Percentiles rank a stretch among this genome's conserved stretches.
phyloP scores from a whole-genome alignment of 1,284 basidiomycete genomes.

The Hortiboletus rubellus region DNA sequence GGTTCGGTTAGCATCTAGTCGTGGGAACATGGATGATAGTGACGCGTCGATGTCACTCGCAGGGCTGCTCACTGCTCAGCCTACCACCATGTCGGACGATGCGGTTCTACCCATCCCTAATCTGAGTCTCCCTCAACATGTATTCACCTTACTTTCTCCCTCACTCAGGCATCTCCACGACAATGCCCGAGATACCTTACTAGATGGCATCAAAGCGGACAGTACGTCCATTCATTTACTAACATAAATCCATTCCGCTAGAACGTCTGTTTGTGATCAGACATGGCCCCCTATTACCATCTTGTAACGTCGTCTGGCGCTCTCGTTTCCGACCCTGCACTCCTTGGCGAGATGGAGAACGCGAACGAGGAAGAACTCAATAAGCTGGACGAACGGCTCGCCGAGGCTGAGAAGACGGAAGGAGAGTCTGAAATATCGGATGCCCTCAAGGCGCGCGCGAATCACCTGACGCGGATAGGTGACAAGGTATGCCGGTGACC shows the following conservation, averaged over 20 bases:
- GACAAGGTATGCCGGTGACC: slow-evolving; percentile 66
- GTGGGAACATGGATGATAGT: slow-evolving; percentile 5
- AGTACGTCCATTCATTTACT: slow-evolving; percentile 49
- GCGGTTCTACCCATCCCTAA: slow-evolving; percentile 84
- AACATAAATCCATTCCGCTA: not conserved
- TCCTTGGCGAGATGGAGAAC: slow-evolving; percentile 72
- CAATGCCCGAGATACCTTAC: slow-evolving; percentile 62
- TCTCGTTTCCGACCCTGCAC: slow-evolving; percentile 52
- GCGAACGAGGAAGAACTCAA: slow-evolving; percentile 78
- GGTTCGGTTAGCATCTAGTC: not conserved
- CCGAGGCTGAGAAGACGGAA: slow-evolving; percentile 87
- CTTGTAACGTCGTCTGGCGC: slow-evolving; percentile 51
- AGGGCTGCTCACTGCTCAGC: too few relatives aligned
- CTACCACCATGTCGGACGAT: slow-evolving; percentile 74
- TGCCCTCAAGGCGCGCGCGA: slow-evolving; percentile 78
- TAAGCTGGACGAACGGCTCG: slow-evolving; percentile 76
- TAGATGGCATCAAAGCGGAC: slow-evolving; percentile 84
- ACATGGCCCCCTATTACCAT: slow-evolving; percentile 84
- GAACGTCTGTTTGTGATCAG: slow-evolving; percentile 34
- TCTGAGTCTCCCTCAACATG: slow-evolving; percentile 73
- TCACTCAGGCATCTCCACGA: slow-evolving; percentile 65
- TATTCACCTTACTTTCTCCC: slow-evolving; percentile 71
- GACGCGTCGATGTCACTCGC: slow-evolving; percentile 4
- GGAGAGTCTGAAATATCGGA: slow-evolving; percentile 95
- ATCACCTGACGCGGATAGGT: slow-evolving; percentile 87